Conservation (phyloP, 116 monocot genomes). For the Zostera marina region DNA sequence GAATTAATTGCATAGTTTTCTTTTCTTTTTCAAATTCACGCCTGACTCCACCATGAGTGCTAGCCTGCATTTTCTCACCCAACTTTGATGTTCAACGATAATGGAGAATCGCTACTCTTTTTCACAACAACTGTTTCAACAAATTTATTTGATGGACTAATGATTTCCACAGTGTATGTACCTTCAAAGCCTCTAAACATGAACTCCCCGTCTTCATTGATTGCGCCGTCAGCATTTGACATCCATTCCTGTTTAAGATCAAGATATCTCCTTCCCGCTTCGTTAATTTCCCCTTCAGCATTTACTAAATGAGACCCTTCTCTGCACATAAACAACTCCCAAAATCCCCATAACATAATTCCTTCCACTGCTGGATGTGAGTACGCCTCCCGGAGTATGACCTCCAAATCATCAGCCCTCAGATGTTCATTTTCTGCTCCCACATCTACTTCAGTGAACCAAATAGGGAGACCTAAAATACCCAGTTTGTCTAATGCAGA, state of each 20-base stretch:
- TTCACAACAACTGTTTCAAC: constrained; percentile 37
- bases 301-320: constrained; percentile 47
- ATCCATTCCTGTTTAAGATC: constrained; percentile 64
- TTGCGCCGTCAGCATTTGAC: constrained; percentile 23
- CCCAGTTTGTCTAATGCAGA: constrained; percentile 64
- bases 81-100: constrained; percentile 1
- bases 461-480: constrained; percentile 61
- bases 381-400: constrained; percentile 55
- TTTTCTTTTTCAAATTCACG: no score
- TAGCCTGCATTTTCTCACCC: neutral
- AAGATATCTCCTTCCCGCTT: constrained; percentile 66
- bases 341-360: constrained; percentile 71
- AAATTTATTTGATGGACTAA: constrained; percentile 16
- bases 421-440: constrained; percentile 43
- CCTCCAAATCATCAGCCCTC: constrained; percentile 75
- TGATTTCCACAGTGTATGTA: constrained; percentile 36
- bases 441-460: constrained; percentile 80
- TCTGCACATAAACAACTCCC: constrained; percentile 60
- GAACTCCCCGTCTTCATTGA: constrained; percentile 29
- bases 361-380: constrained; percentile 79
- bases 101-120: constrained; percentile 25
- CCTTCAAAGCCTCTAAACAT: constrained; percentile 62
- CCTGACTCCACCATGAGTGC: no score
- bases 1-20: no score
- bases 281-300: constrained; percentile 63